phyloP scores from a whole-genome alignment of 257 asterid species.

The Solanum paucissectum region DNA sequence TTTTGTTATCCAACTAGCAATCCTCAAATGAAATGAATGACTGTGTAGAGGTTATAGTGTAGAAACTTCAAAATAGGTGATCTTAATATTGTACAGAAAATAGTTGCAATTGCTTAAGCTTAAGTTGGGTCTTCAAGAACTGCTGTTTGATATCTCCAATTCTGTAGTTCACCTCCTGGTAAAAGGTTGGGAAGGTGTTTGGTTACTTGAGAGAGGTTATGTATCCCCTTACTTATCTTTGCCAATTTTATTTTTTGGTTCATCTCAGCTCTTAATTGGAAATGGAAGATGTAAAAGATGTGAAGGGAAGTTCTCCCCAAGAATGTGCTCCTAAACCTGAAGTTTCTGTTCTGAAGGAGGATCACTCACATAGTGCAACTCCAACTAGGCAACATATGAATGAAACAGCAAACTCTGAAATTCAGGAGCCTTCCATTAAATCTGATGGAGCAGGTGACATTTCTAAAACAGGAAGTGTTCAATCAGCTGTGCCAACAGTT shows the following conservation, averaged over 20 bases:
- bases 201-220: background rate
- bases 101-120: background rate
- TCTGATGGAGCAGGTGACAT: constrained; percentile 1
- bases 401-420: constrained; percentile 9
- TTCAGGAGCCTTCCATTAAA: constrained; percentile 11
- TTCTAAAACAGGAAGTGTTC: constrained; percentile 9
- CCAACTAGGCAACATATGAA: constrained; percentile 11
- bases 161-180: background rate
- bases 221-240: background rate
- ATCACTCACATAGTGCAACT: constrained; percentile 19
- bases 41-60: background rate
- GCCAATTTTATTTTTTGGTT: constrained; percentile 2
- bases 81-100: background rate
- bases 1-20: background rate
- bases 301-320: constrained; percentile 21
- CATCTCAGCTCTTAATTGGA: constrained; percentile 14
- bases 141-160: background rate
- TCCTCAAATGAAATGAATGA: background rate
- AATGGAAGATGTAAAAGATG: constrained; percentile 52
- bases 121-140: background rate
- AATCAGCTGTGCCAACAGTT: constrained; percentile 4
- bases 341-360: constrained; percentile 20
- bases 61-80: background rate
- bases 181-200: background rate
- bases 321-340: constrained; percentile 32